Evolutionary conservation across 1,139 yeast species (phyloP).

Genomic region (Nakaseomyces nivariensis): DNA sequence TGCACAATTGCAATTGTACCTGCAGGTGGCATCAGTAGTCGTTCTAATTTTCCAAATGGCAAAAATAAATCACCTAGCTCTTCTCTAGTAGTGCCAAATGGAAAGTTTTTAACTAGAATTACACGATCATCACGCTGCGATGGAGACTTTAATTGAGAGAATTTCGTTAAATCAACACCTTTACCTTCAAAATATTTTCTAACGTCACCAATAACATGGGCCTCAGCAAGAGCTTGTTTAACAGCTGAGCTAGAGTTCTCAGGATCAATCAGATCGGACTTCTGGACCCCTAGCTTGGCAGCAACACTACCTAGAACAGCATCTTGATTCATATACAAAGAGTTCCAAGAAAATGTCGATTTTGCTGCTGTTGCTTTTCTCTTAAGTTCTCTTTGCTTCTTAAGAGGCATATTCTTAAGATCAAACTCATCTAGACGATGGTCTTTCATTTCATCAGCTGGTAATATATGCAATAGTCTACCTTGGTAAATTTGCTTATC

Average conservation of each 20-base stretch:
- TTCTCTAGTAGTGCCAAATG: conserved; percentile 70
- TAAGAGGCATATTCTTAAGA: conserved; percentile 77
- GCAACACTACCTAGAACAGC: conserved; percentile 92
- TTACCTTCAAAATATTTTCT: conserved; percentile 73
- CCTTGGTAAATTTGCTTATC: conserved; percentile 95
- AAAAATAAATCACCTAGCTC: conserved; percentile 77
- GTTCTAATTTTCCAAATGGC: conserved; percentile 67
- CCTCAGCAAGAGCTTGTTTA: conserved; percentile 96
- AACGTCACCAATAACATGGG: conserved; percentile 87
- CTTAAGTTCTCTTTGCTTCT: conserved; percentile 79
- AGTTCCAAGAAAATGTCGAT: conserved; percentile 89
- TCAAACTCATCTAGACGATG: conserved; percentile 85
- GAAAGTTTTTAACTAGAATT: conserved; percentile 79
- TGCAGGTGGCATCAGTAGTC: conserved; percentile 89
- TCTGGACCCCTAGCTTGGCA: conserved; percentile 66
- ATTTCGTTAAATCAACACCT: conserved; percentile 75
- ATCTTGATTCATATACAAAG: conserved; percentile 80
- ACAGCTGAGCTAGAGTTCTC: conserved; percentile 83
- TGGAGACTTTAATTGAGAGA: conserved; percentile 35
- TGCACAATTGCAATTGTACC: conserved; percentile 97
- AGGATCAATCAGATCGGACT: conserved; percentile 79
- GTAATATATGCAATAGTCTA: conserved; percentile 77
- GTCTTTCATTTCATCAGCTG: conserved; percentile 72
- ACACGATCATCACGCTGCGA: conserved; percentile 75
- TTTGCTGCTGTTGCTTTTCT: conserved; percentile 77